phyloP scores from a whole-genome alignment of 1,139 yeast species.

The Groenewaldozyma auringiensis region DNA sequence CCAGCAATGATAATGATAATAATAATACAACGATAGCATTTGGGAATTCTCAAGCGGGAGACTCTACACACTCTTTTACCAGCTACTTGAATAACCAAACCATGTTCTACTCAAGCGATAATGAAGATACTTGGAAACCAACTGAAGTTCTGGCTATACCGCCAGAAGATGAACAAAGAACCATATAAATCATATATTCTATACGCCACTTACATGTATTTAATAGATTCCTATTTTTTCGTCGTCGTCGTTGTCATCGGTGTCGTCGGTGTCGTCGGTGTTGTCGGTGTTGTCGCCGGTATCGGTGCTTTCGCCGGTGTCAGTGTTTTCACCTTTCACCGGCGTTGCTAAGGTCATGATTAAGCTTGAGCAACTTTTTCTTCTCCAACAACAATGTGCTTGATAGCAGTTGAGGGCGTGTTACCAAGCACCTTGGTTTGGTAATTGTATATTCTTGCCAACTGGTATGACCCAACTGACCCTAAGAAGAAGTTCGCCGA shows the following conservation, averaged over 20 bases:
- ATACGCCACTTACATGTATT: no score
- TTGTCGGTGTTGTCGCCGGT: no score
- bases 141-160: no score
- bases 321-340: no score
- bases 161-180: no score
- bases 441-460: constrained; percentile 60
- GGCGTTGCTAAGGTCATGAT: neutral
- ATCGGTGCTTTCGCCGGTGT: no score
- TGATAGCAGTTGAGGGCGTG: constrained; percentile 44
- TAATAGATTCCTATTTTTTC: no score
- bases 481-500: constrained; percentile 93
- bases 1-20: neutral
- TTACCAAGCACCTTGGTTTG: constrained; percentile 46
- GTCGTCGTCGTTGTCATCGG: no score
- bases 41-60: neutral
- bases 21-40: neutral
- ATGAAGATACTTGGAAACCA: no score
- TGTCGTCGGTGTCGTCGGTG: no score
- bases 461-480: constrained; percentile 79
- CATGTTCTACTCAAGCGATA: no score
- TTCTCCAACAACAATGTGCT: constrained; percentile 51
- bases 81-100: neutral
- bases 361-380: constrained; percentile 6
- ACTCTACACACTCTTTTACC: neutral
- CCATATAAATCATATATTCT: no score